These are phyloP conservation scores for Microthlaspi erraticum DNA, from an alignment of 345 rosid genomes.

Conservation along the genomic window DNA sequence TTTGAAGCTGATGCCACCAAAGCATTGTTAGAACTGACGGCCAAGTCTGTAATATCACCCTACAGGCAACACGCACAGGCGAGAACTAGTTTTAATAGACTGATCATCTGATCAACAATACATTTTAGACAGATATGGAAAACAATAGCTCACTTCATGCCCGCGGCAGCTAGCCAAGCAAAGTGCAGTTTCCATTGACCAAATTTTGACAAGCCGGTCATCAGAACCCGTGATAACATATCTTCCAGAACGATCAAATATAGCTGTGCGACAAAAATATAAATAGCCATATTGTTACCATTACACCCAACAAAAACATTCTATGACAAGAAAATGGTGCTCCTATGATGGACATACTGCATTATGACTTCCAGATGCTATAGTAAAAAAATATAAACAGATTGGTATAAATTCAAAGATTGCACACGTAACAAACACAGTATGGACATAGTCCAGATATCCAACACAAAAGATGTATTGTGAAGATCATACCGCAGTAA, in stretches of 20 bases:
- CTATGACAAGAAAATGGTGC: slow-evolving; percentile 20
- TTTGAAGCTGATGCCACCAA: slow-evolving; percentile 98
- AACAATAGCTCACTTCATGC: slow-evolving; percentile 79
- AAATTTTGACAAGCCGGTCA: slow-evolving; percentile 97
- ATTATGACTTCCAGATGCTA: slow-evolving; percentile 28
- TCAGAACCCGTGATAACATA: slow-evolving; percentile 97
- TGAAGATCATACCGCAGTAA: slow-evolving; percentile 79
- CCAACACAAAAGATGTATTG: slow-evolving; percentile 27
- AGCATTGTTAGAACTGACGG: slow-evolving; percentile 90
- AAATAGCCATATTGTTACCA: slow-evolving; percentile 27
- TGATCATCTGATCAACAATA: slow-evolving; percentile 28
- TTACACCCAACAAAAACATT: slow-evolving; percentile 22
- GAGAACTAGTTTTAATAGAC: slow-evolving; percentile 28
- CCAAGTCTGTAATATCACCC: slow-evolving; percentile 99
- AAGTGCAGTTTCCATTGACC: slow-evolving; percentile 99
- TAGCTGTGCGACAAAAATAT: slow-evolving; percentile 56
- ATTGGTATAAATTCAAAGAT: slow-evolving; percentile 7
- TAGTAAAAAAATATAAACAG: background rate
- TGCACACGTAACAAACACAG: slow-evolving; percentile 30
- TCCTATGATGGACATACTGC: slow-evolving; percentile 20
- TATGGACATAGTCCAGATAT: slow-evolving; percentile 33
- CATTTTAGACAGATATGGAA: slow-evolving; percentile 31
- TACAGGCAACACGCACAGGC: slow-evolving; percentile 43
- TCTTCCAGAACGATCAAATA: slow-evolving; percentile 95
- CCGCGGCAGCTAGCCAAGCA: slow-evolving; percentile 99